Percentiles rank a stretch among this genome's conserved stretches.
phyloP scores from a whole-genome alignment of 31 red algal genomes.

The Porphyra umbilicalis region DNA sequence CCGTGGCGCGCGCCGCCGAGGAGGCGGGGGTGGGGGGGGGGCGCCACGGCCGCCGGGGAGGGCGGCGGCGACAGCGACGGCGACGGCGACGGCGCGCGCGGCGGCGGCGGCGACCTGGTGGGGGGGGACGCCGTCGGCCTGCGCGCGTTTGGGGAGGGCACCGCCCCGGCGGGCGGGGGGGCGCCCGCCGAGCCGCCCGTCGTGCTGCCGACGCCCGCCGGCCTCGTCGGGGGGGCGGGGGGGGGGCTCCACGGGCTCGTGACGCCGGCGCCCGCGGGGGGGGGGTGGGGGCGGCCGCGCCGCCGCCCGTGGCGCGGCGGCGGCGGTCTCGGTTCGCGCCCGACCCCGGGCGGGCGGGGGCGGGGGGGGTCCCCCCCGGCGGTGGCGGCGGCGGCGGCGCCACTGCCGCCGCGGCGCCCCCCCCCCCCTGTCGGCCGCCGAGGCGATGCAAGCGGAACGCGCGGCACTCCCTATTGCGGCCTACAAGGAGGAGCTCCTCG shows the following conservation, averaged over 20 bases:
- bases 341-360: not conserved
- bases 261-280: too few relatives aligned
- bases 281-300: too few relatives aligned
- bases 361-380: not conserved
- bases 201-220: not conserved
- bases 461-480: conserved; percentile 43
- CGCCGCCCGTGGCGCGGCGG: too few relatives aligned
- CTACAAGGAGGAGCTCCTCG: conserved; percentile 34
- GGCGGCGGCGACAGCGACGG: conserved; percentile 8
- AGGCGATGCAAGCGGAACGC: conserved; percentile 17
- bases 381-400: not conserved
- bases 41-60: not conserved
- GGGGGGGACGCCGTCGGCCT: conserved; percentile 7
- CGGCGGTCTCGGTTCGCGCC: conserved; percentile 3
- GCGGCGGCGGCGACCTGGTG: conserved; percentile 3
- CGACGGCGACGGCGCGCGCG: conserved; percentile 13
- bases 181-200: not conserved
- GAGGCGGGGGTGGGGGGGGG: not conserved
- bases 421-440: not conserved
- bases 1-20: conserved; percentile 20
- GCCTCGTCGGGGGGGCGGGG: not conserved
- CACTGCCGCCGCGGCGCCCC: not conserved
- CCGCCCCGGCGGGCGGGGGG: not conserved
- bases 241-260: too few relatives aligned
- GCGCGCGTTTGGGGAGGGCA: conserved; percentile 12